Evolutionary conservation across 495 filamentous ascomycete genomes (phyloP), one percentile per base, ranked within the genome.

Genomic region (Aspergillus affinis): DNA sequence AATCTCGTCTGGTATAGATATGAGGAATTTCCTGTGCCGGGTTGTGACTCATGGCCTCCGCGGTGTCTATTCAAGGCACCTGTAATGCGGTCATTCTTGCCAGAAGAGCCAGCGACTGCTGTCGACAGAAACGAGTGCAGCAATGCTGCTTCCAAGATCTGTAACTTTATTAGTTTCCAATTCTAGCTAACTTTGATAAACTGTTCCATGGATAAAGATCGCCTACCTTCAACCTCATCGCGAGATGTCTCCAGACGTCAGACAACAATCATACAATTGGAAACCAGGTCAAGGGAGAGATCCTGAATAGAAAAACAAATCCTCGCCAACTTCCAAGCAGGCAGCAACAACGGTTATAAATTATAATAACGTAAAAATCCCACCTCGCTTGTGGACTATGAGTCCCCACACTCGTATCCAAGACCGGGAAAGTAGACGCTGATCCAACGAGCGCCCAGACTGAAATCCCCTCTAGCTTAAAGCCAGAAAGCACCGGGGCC

Each of bases 1-100:
- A 84, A 84, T 21, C 74, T 72, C 2, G 80, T 82, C 47, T 74
- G 53, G 57, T 84, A 82, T 19, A 75, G 65, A 49, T 74, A 72
- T 19, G 50, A 64, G 48, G 60, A 51, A 12, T 54, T 29, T 23
- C 36, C 26, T 19, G 29, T 7, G 17, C 23, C 20, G 20, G 50
- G 18, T 13, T 2, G 30, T 1, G 21, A 12, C 26, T 47, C 47
- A 7, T n/a, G 18, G 5, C 60, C 58, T 4, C 32, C 55, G 52
- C 64, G 60, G 13, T 57, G 48, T 10, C 36, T 41, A 15, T 50
- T 55, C 36, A 63, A 7, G 17, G 51, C 50, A 0, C 53, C 49
- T 10, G 51, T 49, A 15, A 68, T 45, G 15, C 65, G 61, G n/a
- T 30, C 50, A 29, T 30, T 32, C 26, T 41, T 41, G 0, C 36